Evolutionary conservation across 2,329 filamentous ascomycete species (phyloP), one percentile per base, ranked within the genome.

Genomic region (Aspergillus intermedius): DNA sequence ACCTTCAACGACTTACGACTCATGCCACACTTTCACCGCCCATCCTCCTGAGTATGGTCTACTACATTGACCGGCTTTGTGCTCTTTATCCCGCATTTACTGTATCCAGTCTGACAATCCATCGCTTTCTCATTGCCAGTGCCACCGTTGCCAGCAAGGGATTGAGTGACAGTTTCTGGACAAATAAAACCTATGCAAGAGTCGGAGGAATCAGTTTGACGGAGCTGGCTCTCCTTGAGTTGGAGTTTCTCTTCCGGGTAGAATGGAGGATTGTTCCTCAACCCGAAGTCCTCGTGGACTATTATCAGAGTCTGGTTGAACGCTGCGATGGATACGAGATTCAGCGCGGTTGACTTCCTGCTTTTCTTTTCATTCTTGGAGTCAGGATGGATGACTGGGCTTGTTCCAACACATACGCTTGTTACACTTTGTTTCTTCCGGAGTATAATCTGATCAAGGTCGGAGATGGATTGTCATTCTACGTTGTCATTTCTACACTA

Each of bases 241-340:
- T 98, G 25, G 93, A 98, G 61, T 95, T 98, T 57, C 74, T 98
- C 28, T 89, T 91, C 63, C 79, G 88, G 46, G 86, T 98, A 23
- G 88, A 96, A 62, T 98, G 93, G 91, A 88, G 87, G 61, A 98
- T 98, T 57, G 91, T 98, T 3, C 93, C 93, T 4, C 90, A 94
- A 61, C 91, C 93, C 1, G 93, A 97, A 65, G 86, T 94, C 2
- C 75, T 98, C 40, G 88, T 90, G 22, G 90, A 95, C 49, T 98
- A 98, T 66, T 98, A 97, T 67, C 81, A 82, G 52, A 91, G 88
- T 44, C 73, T 98, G 30, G 86, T 97, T 28, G 88, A 82, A 49
- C 71, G 82, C 55, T 81, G 77, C 47, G 75, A 78, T 19, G 79
- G 79, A 35, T 86, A 81, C 60, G 71, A 73, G 46, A 73, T 86